Base-by-base conservation (phyloP, 192 early-diverging fungal genomes). In the Nowakowskiella sp. region DNA sequence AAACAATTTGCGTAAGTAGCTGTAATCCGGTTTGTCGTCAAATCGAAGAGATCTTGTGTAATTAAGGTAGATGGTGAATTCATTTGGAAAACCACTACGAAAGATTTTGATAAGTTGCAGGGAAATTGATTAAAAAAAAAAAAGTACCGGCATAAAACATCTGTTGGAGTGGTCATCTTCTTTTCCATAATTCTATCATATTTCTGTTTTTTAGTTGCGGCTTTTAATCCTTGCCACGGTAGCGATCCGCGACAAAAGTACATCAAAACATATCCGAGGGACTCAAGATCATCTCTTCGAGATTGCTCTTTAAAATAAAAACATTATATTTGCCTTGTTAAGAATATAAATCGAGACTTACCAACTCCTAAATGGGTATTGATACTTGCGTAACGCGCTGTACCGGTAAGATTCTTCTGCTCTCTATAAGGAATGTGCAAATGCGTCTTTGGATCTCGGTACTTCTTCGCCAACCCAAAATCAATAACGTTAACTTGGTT, bases 151-250 rank as follows among this genome's bases (percentile, higher is more conserved):
- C 72, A 74, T 9, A 82, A 56, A 21, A 73, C 59, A 34, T 82
- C 80, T 1, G 78, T 76, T 6, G 77, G 74, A 4, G 80, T 82
- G 9, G 77, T 82, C 80, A 82, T 82, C 55, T 82, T 82, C 72
- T 82, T 82, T 60, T 82, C 80, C 80, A 81, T 81, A 50, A 82
- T 82, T 10, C 77, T 58, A 57, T 82, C 79, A 57, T 82, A 82
- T 60, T 81, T 82, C 62, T 82, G 77, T 59, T 82, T 82, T 62
- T 82, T 82, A 6, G 76, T 82, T 2, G 77, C 74, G 1, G 79
- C 79, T 43, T 81, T 81, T 25, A 82, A 55, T 2, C 79, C 79
- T 53, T 82, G 79, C 79, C 80, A 82, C 10, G 80, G 80, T 25
- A 82, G 53, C 3, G 74, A 73, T 10, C 80, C 80, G 7, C 80